Conservation (phyloP, 192 early-diverging fungal species). For the Coemansia asiatica region DNA sequence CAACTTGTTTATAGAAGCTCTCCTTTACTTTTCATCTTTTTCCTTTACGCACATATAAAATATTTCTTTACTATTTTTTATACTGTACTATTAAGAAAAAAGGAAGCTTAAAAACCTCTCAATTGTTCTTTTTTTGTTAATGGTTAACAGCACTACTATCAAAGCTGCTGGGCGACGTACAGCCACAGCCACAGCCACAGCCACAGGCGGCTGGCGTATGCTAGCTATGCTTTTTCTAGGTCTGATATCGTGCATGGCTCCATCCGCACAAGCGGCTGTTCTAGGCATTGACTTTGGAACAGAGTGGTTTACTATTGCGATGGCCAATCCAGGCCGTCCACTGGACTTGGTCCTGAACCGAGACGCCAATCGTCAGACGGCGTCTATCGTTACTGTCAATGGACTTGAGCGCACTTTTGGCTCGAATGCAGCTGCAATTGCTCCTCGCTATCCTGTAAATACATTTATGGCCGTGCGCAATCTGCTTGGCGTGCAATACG, state of each 20-base stretch:
- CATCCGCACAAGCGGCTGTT: conserved; percentile 62
- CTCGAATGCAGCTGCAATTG: conserved; percentile 68
- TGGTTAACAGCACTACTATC: not conserved
- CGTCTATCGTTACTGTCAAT: conserved; percentile 76
- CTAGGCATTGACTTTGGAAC: conserved; percentile 97
- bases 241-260: conserved; percentile 13
- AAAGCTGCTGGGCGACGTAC: not conserved
- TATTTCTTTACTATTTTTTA: not conserved
- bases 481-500: conserved; percentile 75
- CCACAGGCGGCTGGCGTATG: conserved; percentile 1
- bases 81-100: not conserved
- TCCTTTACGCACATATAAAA: no score
- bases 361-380: conserved; percentile 94
- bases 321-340: conserved; percentile 87
- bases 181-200: not conserved
- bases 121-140: not conserved
- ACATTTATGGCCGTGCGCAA: conserved; percentile 84
- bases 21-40: not conserved
- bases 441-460: conserved; percentile 61
- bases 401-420: conserved; percentile 86
- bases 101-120: not conserved
- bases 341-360: conserved; percentile 94
- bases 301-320: conserved; percentile 95
- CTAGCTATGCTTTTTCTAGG: conserved; percentile 2
- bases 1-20: not conserved